Base-by-base conservation (phyloP, 768 basidiomycete genomes). In the Pleurotus djamor region DNA sequence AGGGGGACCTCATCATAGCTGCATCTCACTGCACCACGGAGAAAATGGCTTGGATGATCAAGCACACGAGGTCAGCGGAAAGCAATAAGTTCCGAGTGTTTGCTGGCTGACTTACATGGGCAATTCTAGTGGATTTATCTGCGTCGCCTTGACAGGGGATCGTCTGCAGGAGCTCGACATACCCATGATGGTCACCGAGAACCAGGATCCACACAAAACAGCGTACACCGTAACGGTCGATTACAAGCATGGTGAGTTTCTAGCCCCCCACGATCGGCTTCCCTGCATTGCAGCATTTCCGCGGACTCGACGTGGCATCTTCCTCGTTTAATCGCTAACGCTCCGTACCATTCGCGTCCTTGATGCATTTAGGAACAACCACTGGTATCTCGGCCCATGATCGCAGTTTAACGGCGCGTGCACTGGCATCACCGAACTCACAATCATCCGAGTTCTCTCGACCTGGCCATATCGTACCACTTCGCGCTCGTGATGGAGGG, bases 21-120 rank as follows among this genome's bases (percentile, higher is more conserved):
- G 97, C 86, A 2, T 80, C 81, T 28, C 83, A 86, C 54, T 87
- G 92, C 64, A 94, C 95, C 41, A 92, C 94, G 1, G 92, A 98
- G 73, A 92, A 95, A 69, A 98, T 99, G 97, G 96, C 97, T 0
- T 99, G 94, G 94, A 91, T 99, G 84, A 95, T 99, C 71, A 90
- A 91, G 68, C 88, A 96, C 71, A 93, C 94, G 0, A 97, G 94
- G 96, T 96, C 60, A 84, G 72, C 45, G 34, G 28, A 38, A 13
- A 45, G 14, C 36, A 21, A 57, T 8, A 37, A 50, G 56, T 56
- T 44, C 58, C 37, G 36, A n/a, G 17, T 33, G 16, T 28, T 1
- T 10, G 45, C 44, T 16, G 34, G 36, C 17, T 14, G 33, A 50
- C 44, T 38, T 9, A 4, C 33, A 38, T 17, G 12, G 33, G 14